Evolutionary conservation across 1,139 yeast genomes (phyloP), one percentile per base, ranked within the genome.

Genomic region (Candida smagusa): DNA sequence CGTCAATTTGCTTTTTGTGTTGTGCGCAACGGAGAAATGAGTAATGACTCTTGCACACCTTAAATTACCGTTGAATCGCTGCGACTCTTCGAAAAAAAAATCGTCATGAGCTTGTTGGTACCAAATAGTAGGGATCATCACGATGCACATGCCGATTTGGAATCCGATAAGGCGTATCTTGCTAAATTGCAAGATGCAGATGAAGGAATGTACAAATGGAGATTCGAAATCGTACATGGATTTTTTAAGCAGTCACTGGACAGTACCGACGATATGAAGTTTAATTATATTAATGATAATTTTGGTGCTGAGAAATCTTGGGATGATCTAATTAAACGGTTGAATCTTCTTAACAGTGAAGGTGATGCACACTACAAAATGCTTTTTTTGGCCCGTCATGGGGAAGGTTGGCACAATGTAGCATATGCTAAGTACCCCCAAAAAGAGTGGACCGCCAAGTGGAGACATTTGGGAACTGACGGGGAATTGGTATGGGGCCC

Each of bases 331-430:
- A 38, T 61, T 2, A 36, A 37, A 0, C 58, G 65, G 21, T 41
- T 81, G 9, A 43, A 56, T 0, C 42, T 53, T 7, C 57, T 79
- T 43, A 77, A 78, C 44, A 64, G 72, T 3, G 55, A 52, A 1
- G 45, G 36, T 1, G 61, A 69, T 37, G 71, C 59, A 25, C 53
- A 53, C 16, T 79, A 81, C 55, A 83, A 82, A 53, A 53, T 84
- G 30, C 46, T 84, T 5, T 71, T 79, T 37, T 62, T 82, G 36
- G 89, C 86, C 1, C 68, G 95, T 42, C 94, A 85, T 51, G 94
- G 94, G 6, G 85, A 84, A 58, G 94, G 94, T 0, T 77, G 67
- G 58, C 92, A 84, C 52, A 85, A 85, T 48, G 62, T 72, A 16
- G 86, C 82, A 2, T 74, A 76, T 33, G 63, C 62, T 22, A 72